These are phyloP conservation scores for Nitzschia palea DNA, from an alignment of 108 stramenopile species.

Conservation along the genomic window DNA sequence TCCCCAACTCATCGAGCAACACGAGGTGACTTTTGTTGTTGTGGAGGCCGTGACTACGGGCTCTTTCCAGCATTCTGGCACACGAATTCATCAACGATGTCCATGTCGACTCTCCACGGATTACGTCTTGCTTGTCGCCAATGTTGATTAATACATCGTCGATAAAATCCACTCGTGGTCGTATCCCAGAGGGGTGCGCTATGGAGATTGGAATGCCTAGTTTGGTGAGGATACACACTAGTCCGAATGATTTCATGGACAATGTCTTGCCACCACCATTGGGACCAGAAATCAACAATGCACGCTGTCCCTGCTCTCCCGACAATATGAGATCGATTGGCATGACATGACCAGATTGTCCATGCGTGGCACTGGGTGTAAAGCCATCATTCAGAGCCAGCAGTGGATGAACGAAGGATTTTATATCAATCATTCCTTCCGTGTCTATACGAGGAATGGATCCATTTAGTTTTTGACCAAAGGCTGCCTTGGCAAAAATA, in stretches of 20 bases:
- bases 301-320: slow-evolving; percentile 26
- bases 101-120: slow-evolving; percentile 70
- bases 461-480: slow-evolving; percentile 50
- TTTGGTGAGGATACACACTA: slow-evolving; percentile 47
- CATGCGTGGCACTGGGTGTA: neutral
- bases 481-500: slow-evolving; percentile 74
- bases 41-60: neutral
- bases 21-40: slow-evolving; percentile 33
- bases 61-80: slow-evolving; percentile 48
- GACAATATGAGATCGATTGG: slow-evolving; percentile 66
- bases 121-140: slow-evolving; percentile 73
- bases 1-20: slow-evolving; percentile 78
- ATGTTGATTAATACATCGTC: slow-evolving; percentile 55
- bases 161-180: slow-evolving; percentile 62
- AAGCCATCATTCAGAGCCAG: slow-evolving; percentile 40
- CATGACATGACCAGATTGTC: slow-evolving; percentile 37
- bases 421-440: slow-evolving; percentile 4
- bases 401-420: slow-evolving; percentile 27
- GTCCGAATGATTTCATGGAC: slow-evolving; percentile 77
- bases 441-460: slow-evolving; percentile 32
- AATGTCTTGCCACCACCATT: slow-evolving; percentile 86
- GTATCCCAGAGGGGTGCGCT: neutral
- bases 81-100: slow-evolving; percentile 62
- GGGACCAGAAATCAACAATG: slow-evolving; percentile 65
- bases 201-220: slow-evolving; percentile 56